Conservation (phyloP, 148 eudicot genomes). For the Talinum fruticosum region DNA sequence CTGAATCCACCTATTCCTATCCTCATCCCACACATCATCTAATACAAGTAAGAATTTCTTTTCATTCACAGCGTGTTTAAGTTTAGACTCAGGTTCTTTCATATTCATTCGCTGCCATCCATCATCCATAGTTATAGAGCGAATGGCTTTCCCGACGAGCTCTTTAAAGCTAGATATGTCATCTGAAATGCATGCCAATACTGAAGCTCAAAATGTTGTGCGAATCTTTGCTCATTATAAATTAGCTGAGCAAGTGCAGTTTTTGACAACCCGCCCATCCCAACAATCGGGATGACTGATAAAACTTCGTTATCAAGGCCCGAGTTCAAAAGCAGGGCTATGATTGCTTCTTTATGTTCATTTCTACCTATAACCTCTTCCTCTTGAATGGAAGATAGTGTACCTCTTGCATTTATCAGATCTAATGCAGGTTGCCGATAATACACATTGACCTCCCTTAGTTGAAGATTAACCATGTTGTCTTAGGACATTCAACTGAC, state of each 20-base stretch:
- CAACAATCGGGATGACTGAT: not conserved
- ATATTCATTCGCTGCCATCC: not conserved
- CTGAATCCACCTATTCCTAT: not conserved
- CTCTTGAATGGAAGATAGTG: not conserved
- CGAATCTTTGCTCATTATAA: not conserved
- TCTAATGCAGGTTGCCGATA: not conserved
- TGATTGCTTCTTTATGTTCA: not conserved
- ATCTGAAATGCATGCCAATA: not conserved
- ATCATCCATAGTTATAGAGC: not conserved
- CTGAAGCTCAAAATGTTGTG: not conserved
- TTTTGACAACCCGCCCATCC: not conserved
- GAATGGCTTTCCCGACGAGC: not conserved
- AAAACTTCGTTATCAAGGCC: not conserved
- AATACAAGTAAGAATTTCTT: conserved; percentile 4
- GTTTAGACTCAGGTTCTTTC: not conserved
- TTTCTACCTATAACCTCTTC: not conserved
- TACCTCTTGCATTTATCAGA: not conserved
- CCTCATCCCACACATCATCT: not conserved
- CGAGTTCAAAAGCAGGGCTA: not conserved
- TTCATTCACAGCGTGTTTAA: not conserved
- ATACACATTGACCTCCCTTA: not conserved
- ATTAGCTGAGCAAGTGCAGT: not conserved
- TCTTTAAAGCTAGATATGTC: not conserved
- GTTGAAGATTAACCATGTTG: not conserved
- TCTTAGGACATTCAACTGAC: not conserved